Evolutionary conservation across 371 early-diverging fungal species (phyloP).

Genomic region (Mortierella sp.): DNA sequence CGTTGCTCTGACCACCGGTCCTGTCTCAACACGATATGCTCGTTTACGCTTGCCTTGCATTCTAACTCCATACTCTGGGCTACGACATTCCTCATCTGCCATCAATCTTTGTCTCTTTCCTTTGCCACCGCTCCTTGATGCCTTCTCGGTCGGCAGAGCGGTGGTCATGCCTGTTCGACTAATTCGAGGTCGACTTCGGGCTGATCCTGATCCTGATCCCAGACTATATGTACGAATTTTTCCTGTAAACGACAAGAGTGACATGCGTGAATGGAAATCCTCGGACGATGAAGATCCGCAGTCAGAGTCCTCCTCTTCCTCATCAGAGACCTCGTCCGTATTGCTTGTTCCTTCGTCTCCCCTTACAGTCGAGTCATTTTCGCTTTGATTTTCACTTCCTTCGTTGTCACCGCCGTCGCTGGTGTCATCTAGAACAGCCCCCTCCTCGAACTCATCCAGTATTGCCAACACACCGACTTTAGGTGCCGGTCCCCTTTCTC

Average conservation of each 20-base stretch:
- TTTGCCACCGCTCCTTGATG: background rate
- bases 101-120: background rate
- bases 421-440: background rate
- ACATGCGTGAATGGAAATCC: conserved; percentile 47
- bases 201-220: conserved; percentile 48
- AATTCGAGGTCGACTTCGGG: conserved; percentile 46
- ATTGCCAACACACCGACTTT: background rate
- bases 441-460: background rate
- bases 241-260: conserved; percentile 41
- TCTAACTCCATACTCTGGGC: background rate
- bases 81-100: background rate
- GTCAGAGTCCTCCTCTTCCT: conserved; percentile 3
- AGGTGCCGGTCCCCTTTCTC: background rate
- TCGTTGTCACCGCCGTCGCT: background rate
- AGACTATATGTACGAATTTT: conserved; percentile 43
- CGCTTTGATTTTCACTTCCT: no score
- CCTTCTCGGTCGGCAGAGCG: background rate
- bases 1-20: background rate
- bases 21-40: background rate
- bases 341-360: no score
- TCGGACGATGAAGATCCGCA: conserved; percentile 22
- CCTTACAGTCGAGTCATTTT: no score
- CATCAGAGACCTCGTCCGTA: background rate
- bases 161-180: background rate
- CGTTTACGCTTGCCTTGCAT: background rate